Base-by-base conservation (phyloP, 2,329 filamentous ascomycete genomes). In the Neocatenulostroma microsporum region DNA sequence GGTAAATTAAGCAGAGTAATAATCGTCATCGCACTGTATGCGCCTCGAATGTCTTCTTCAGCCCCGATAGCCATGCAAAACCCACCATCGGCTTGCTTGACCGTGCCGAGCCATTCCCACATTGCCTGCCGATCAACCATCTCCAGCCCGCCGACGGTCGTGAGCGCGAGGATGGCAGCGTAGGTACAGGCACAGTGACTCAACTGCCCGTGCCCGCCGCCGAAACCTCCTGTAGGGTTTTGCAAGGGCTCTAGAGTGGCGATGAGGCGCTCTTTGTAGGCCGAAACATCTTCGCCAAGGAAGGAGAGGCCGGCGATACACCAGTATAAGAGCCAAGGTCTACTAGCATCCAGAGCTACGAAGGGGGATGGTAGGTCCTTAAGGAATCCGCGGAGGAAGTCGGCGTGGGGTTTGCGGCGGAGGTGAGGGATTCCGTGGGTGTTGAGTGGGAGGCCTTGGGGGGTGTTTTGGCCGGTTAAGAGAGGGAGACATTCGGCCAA, bases 291-390 rank as follows among this genome's bases (percentile, higher is more conserved):
- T 55, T 87, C 77, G 31, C 85, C 87, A 33, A 98, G 66, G 21
- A 88, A 69, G 18, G 73, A 69, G 46, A 98, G 68, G 3, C 76
- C 86, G 23, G 80, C 76, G 36, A 96, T 68, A 36, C 76, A 83
- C 91, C 91, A 98, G 66, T 95, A 96, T 46, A 94, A 72, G 54
- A 94, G 75, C 91, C 91, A 98, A 9, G 91, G 88, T 37, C 89
- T 72, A 56, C 84, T 88, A 21, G 91, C 82, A 67, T 98, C 91
- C 48, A 87, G 76, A 32, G 72, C 72, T 35, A 81, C 78, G 61
- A 82, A 94, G 3, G 67, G 68, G 6, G 73, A 65, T 0, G 89
- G 85, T 43, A 93, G 76, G 32, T 67, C 68, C 28, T 64, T 64
- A 27, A 79, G 53, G 9, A 65, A 64, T 36, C 67, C 62, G 39